phyloP scores from a whole-genome alignment of 1,284 basidiomycete genomes.

The Mycena sp. region DNA sequence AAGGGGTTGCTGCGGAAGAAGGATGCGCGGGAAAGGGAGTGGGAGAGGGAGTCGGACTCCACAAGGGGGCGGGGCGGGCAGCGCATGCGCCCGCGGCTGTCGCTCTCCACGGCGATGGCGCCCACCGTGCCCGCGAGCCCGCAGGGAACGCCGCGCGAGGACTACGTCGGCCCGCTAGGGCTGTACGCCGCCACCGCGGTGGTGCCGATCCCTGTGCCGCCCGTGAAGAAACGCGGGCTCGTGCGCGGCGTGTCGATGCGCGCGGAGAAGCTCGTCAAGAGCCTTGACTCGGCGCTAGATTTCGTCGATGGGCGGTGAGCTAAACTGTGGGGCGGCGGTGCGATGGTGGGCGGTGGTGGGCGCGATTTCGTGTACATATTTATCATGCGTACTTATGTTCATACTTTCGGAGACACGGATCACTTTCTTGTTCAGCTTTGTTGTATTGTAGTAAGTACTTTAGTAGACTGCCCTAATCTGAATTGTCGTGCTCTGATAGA shows the following conservation, averaged over 20 bases:
- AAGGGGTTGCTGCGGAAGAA: constrained; percentile 30
- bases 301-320: constrained; percentile 51
- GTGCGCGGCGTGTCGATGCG: constrained; percentile 45
- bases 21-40: constrained; percentile 30
- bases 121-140: constrained; percentile 21
- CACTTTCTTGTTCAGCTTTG: too few relatives aligned
- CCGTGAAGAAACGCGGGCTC: constrained; percentile 38
- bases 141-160: constrained; percentile 14
- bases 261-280: constrained; percentile 51
- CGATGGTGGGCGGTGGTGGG: neutral
- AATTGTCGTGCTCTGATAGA: too few relatives aligned
- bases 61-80: constrained; percentile 19
- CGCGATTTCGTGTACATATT: too few relatives aligned
- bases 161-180: neutral
- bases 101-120: constrained; percentile 32
- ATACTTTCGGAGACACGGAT: too few relatives aligned
- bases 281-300: constrained; percentile 58
- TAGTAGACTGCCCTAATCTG: too few relatives aligned
- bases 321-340: too few relatives aligned
- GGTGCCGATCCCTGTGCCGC: neutral
- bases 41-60: constrained; percentile 17
- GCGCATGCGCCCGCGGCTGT: constrained; percentile 35
- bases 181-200: neutral
- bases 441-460: too few relatives aligned
- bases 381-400: too few relatives aligned